A percentile compares a stretch with the other conserved stretches of the same genome.
These are phyloP conservation scores for Neurospora sp. DNA, from an alignment of 495 filamentous ascomycete species.

Conservation along the genomic window DNA sequence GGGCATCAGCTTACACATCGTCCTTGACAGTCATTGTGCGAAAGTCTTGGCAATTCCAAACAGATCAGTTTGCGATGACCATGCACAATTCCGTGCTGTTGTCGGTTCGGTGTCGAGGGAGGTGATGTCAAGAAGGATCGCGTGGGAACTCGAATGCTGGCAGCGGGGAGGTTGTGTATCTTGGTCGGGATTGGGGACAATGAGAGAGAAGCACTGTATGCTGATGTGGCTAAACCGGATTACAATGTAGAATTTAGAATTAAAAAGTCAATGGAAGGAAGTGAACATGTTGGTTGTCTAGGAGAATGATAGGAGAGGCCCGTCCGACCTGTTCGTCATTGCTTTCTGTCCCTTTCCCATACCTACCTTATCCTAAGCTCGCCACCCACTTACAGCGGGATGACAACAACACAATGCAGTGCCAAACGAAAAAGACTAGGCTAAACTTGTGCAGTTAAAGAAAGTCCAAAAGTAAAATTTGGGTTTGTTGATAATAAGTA, in stretches of 20 bases:
- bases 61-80: background rate
- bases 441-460: background rate
- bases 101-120: background rate
- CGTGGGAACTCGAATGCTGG: background rate
- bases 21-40: constrained; percentile 42
- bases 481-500: background rate
- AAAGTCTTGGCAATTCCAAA: constrained; percentile 10
- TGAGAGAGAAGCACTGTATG: background rate
- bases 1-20: constrained; percentile 33
- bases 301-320: background rate
- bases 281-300: background rate
- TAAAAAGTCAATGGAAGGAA: background rate
- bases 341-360: background rate
- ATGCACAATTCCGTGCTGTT: background rate
- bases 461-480: too few relatives aligned
- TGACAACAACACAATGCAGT: background rate
- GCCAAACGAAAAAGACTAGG: background rate
- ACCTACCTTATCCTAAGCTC: background rate
- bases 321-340: background rate
- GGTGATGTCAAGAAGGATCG: background rate
- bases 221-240: background rate
- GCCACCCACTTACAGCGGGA: background rate
- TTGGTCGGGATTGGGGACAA: background rate
- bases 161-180: background rate
- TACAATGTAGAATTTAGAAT: background rate